Percentiles rank a stretch among this genome's conserved stretches.
These are phyloP conservation scores for Petunia hybrid DNA, from an alignment of 305 asterid species.

Conservation along the genomic window DNA sequence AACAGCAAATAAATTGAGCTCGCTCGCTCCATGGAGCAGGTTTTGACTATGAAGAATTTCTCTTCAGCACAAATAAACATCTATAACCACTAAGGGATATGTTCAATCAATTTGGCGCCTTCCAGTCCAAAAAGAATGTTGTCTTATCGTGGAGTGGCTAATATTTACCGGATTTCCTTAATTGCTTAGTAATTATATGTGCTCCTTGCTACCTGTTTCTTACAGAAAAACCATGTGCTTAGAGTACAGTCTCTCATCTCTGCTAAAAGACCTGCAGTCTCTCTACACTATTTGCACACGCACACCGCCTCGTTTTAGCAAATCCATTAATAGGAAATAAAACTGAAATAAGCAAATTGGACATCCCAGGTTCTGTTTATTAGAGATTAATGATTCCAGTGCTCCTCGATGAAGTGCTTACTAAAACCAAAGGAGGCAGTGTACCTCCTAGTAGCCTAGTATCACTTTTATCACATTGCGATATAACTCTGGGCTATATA, in stretches of 20 bases:
- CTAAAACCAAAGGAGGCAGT: slow-evolving; percentile 6
- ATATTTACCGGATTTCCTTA: neutral
- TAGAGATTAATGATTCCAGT: neutral
- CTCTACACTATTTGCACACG: neutral
- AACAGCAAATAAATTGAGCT: too few relatives aligned
- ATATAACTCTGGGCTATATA: too few relatives aligned
- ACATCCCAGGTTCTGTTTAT: neutral
- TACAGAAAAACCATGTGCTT: neutral
- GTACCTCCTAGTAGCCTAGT: neutral
- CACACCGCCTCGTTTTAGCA: neutral
- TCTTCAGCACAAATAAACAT: neutral
- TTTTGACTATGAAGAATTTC: neutral
- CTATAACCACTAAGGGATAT: slow-evolving; percentile 16
- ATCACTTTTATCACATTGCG: too few relatives aligned
- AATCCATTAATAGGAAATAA: neutral
- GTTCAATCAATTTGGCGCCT: neutral
- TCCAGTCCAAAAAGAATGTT: neutral
- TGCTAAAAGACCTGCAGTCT: neutral
- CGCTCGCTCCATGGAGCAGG: neutral
- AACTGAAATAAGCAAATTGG: neutral
- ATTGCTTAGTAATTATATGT: neutral
- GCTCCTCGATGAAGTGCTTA: slow-evolving; percentile 6
- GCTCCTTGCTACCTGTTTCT: neutral
- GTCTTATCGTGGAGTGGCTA: neutral
- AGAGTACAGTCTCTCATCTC: neutral